Conservation (phyloP, 345 rosid species). For the Gossypioides kirkii region DNA sequence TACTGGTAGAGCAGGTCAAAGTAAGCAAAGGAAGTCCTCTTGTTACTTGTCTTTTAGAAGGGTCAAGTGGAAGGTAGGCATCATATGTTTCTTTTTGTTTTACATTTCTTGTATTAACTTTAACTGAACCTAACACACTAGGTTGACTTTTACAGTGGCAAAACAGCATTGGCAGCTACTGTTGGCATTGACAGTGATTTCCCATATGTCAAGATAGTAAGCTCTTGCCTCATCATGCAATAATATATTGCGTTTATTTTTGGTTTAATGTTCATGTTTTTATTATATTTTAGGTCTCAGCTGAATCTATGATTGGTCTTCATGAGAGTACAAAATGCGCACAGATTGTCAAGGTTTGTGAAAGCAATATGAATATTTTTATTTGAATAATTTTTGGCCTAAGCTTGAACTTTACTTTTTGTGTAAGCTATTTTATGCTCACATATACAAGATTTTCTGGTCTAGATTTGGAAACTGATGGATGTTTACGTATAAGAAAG, state of each 20-base stretch:
- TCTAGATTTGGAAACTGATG: background rate
- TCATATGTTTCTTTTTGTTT: conserved; percentile 1
- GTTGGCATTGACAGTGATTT: conserved; percentile 93
- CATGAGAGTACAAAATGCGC: conserved; percentile 96
- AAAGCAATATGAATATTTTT: background rate
- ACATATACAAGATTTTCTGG: background rate
- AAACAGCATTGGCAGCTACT: conserved; percentile 95
- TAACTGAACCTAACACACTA: conserved; percentile 8
- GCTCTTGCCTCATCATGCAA: conserved; percentile 22
- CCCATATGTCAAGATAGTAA: conserved; percentile 96
- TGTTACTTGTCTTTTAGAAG: conserved; percentile 92
- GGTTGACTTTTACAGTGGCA: conserved; percentile 61
- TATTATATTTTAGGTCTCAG: conserved; percentile 55
- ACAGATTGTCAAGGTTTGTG: conserved; percentile 80
- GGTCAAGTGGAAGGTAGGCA: conserved; percentile 82
- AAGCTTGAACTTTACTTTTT: background rate
- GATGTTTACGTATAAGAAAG: background rate
- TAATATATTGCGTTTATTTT: background rate
- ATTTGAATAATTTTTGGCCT: background rate
- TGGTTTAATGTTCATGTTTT: background rate
- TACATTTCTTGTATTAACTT: conserved; percentile 14
- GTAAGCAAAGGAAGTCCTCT: conserved; percentile 95
- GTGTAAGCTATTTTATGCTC: background rate
- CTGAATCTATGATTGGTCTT: conserved; percentile 95
- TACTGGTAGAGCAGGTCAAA: conserved; percentile 93